A percentile compares a stretch with the other conserved stretches of the same genome.
Conservation (phyloP, 352 stramenopile genomes). For the Pythium rishiriense region DNA sequence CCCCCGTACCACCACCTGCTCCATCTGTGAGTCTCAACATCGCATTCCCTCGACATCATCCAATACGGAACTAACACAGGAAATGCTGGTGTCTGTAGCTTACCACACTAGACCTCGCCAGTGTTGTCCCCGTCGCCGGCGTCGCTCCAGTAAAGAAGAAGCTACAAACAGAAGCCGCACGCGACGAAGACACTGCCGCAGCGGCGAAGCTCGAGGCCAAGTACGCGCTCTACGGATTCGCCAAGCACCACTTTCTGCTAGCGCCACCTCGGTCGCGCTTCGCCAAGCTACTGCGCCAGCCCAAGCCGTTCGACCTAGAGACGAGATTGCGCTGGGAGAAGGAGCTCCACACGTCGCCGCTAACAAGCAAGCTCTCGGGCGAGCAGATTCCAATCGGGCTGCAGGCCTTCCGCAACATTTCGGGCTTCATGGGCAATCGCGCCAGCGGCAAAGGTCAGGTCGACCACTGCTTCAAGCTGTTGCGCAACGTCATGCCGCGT, state of each 20-base stretch:
- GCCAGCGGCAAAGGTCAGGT: slow-evolving; percentile 55
- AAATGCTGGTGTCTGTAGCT: not conserved
- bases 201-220: not conserved
- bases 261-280: slow-evolving; percentile 20
- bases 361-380: slow-evolving; percentile 44
- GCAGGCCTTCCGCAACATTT: slow-evolving; percentile 75
- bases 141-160: not conserved
- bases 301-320: slow-evolving; percentile 39
- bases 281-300: slow-evolving; percentile 23
- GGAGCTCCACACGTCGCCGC: slow-evolving; percentile 45
- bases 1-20: too few relatives aligned
- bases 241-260: slow-evolving; percentile 40
- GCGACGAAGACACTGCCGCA: not conserved
- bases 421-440: slow-evolving; percentile 78
- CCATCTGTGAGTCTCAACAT: too few relatives aligned
- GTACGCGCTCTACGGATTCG: slow-evolving; percentile 46
- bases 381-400: slow-evolving; percentile 53
- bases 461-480: slow-evolving; percentile 73
- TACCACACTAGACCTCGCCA: not conserved
- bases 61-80: too few relatives aligned
- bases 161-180: not conserved
- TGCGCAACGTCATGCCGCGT: slow-evolving; percentile 60
- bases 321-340: slow-evolving; percentile 67
- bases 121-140: not conserved
- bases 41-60: too few relatives aligned